A percentile compares a stretch with the other conserved stretches of the same genome.
Conservation (phyloP, 2,329 filamentous ascomycete genomes). For the Claviceps spartinae region DNA sequence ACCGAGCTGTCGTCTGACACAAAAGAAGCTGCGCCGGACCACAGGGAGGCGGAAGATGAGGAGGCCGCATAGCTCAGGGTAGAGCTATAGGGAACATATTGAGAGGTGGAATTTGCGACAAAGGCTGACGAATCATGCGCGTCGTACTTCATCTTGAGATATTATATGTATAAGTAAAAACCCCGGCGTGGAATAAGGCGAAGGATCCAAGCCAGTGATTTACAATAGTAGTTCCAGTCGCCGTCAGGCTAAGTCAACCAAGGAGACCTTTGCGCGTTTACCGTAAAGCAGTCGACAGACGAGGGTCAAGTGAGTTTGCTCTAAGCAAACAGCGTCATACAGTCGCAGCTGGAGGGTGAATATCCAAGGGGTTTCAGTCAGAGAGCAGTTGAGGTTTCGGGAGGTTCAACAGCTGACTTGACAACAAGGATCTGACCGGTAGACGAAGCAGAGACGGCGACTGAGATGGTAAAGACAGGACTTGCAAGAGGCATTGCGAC, state of each 20-base stretch:
- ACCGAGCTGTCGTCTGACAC: constrained; percentile 54
- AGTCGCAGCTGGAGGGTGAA: constrained; percentile 20
- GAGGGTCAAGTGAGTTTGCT: constrained; percentile 24
- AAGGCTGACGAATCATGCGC: constrained; percentile 39
- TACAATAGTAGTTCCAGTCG: constrained; percentile 35
- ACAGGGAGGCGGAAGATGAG: constrained; percentile 63
- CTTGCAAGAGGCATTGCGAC: constrained; percentile 46
- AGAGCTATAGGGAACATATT: constrained; percentile 50
- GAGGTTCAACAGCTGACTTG: constrained; percentile 30
- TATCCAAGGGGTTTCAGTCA: constrained; percentile 23
- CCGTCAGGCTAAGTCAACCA: constrained; percentile 37
- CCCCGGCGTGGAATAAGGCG: constrained; percentile 13
- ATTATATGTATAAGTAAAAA: constrained; percentile 14
- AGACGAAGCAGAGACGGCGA: constrained; percentile 49
- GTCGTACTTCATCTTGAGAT: constrained; percentile 45
- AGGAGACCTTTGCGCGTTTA: constrained; percentile 26
- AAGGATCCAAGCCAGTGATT: constrained; percentile 17
- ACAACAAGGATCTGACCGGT: constrained; percentile 45
- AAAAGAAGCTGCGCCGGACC: constrained; percentile 60
- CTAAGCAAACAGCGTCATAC: constrained; percentile 23
- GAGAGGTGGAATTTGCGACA: constrained; percentile 24
- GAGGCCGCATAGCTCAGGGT: constrained; percentile 64
- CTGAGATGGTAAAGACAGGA: constrained; percentile 36
- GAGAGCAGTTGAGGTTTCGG: constrained; percentile 26
- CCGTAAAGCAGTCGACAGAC: constrained; percentile 17